Percentiles rank a stretch among this genome's conserved stretches.
phyloP scores from a whole-genome alignment of 164 flowering plant species.

The Aristolochia californica region DNA sequence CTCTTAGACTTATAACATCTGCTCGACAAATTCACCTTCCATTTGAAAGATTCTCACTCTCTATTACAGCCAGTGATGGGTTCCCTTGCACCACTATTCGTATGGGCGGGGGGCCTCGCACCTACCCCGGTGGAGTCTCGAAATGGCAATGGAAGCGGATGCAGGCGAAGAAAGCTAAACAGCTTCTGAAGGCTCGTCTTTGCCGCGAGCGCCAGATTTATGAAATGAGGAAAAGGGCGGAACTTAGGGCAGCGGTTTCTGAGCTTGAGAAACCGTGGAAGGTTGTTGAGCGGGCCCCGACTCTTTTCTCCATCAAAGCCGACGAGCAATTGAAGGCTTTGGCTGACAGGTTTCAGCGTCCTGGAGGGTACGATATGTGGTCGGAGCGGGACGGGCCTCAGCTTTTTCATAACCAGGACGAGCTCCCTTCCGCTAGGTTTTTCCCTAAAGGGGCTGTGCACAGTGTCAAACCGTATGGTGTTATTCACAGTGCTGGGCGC shows the following conservation, averaged over 20 bases:
- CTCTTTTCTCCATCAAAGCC: constrained; percentile 55
- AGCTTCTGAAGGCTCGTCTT: constrained; percentile 76
- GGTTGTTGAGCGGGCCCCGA: constrained; percentile 49
- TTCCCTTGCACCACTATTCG: constrained; percentile 29
- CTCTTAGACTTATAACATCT: constrained; percentile 3
- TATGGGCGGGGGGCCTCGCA: constrained; percentile 88
- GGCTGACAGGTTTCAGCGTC: constrained; percentile 75
- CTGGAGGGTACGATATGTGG: constrained; percentile 89
- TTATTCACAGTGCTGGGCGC: too few species aligned
- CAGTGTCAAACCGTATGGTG: constrained; percentile 54
- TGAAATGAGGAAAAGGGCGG: constrained; percentile 90
- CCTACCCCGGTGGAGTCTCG: constrained; percentile 85
- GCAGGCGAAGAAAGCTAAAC: constrained; percentile 74
- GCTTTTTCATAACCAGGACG: constrained; percentile 43
- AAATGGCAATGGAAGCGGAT: constrained; percentile 96
- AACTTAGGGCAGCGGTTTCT: constrained; percentile 67
- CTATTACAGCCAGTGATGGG: constrained; percentile 1
- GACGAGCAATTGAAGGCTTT: constrained; percentile 79
- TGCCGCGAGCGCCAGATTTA: constrained; percentile 74
- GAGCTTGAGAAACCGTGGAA: constrained; percentile 97
- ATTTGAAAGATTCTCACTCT: constrained; percentile 1
- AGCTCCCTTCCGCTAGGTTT: constrained; percentile 54
- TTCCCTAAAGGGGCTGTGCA: constrained; percentile 89
- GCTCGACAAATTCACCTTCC: not conserved
- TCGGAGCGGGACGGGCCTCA: constrained; percentile 74